These are phyloP conservation scores for Trametopsis cervina DNA, from an alignment of 768 basidiomycete genomes.

Conservation along the genomic window DNA sequence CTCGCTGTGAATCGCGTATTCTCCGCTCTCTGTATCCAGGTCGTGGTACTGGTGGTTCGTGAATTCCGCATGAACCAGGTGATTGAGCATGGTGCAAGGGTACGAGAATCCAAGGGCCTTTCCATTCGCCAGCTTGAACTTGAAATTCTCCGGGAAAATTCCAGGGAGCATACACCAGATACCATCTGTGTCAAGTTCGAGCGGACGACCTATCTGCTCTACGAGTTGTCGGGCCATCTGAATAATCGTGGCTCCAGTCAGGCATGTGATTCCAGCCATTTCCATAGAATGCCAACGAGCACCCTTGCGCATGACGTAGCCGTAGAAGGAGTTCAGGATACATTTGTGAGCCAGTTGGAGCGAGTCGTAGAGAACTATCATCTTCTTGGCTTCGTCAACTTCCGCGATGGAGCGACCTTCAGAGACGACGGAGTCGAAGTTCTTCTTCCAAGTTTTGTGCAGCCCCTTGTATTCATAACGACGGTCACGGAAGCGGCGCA, in stretches of 20 bases:
- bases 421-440: conserved; percentile 66
- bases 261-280: conserved; percentile 99
- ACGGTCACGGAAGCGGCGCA: conserved; percentile 92
- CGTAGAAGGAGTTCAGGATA: conserved; percentile 99
- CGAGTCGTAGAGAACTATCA: conserved; percentile 98
- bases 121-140: conserved; percentile 82
- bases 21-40: conserved; percentile 75
- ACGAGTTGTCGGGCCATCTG: conserved; percentile 98
- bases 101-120: conserved; percentile 90
- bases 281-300: conserved; percentile 99
- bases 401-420: conserved; percentile 74
- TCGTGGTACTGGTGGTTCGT: conserved; percentile 99
- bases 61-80: conserved; percentile 90
- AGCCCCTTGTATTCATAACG: conserved; percentile 99
- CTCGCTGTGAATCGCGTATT: conserved; percentile 83
- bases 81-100: conserved; percentile 99
- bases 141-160: conserved; percentile 97
- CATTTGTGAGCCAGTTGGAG: conserved; percentile 99
- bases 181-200: conserved; percentile 97
- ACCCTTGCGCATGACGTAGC: conserved; percentile 99
- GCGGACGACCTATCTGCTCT: conserved; percentile 94
- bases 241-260: conserved; percentile 96
- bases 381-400: conserved; percentile 95
- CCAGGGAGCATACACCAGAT: conserved; percentile 99
- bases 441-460: conserved; percentile 99